Conservation (phyloP, 768 basidiomycete species). For the Russula olivacea region DNA sequence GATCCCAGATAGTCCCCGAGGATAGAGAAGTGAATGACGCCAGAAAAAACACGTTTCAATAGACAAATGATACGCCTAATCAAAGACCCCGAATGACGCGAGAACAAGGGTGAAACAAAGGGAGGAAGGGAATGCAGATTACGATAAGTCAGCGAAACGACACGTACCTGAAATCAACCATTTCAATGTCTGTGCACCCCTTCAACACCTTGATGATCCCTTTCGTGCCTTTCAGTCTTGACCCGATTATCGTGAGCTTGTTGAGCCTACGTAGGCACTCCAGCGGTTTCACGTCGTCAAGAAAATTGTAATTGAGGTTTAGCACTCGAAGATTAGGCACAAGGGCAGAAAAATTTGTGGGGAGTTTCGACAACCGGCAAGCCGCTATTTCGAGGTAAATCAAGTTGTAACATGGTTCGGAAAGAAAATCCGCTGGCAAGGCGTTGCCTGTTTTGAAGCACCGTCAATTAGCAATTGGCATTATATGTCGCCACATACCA, state of each 20-base stretch:
- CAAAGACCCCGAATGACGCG: background rate
- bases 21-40: background rate
- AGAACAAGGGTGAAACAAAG: constrained; percentile 14
- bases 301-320: constrained; percentile 96
- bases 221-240: constrained; percentile 66
- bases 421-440: constrained; percentile 51
- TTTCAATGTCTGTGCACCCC: constrained; percentile 74
- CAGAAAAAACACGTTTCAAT: background rate
- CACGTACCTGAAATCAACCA: constrained; percentile 86
- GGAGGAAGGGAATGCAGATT: constrained; percentile 11
- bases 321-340: constrained; percentile 84
- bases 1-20: background rate
- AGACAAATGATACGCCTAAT: constrained; percentile 7
- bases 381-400: constrained; percentile 88
- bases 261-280: constrained; percentile 68
- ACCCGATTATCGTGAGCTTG: constrained; percentile 84
- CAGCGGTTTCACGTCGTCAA: constrained; percentile 65
- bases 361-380: constrained; percentile 73
- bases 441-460: constrained; percentile 57
- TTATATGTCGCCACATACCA: constrained; percentile 48
- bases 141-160: constrained; percentile 20
- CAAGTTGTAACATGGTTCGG: constrained; percentile 80
- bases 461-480: constrained; percentile 25
- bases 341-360: constrained; percentile 54
- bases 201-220: constrained; percentile 65